phyloP scores from a whole-genome alignment of 352 stramenopile species.

The Bremia lactucae region DNA sequence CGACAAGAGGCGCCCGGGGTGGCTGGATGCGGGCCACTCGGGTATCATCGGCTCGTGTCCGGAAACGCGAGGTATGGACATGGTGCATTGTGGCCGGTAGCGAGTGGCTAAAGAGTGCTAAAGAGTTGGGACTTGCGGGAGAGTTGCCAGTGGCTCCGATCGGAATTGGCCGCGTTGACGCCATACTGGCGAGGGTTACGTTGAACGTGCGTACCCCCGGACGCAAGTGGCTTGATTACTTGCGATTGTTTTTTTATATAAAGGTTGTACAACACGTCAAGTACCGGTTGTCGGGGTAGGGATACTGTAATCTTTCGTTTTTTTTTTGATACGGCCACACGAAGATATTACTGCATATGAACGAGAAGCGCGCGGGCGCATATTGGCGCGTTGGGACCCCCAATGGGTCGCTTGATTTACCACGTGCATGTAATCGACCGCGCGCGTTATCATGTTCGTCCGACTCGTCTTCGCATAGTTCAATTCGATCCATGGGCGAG shows the following conservation, averaged over 20 bases:
- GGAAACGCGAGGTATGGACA: conserved; percentile 25
- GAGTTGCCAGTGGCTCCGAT: conserved; percentile 37
- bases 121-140: conserved; percentile 14
- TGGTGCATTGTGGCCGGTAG: conserved; percentile 47
- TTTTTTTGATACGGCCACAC: neutral
- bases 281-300: neutral
- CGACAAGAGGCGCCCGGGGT: conserved; percentile 41
- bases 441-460: conserved; percentile 11
- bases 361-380: neutral
- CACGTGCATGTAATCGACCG: neutral
- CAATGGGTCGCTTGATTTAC: neutral
- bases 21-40: conserved; percentile 27
- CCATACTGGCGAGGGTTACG: conserved; percentile 14
- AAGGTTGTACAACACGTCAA: too few species aligned
- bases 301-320: neutral
- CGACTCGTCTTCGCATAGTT: conserved; percentile 13
- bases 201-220: conserved; percentile 1
- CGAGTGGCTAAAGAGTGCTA: conserved; percentile 38
- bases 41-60: conserved; percentile 13
- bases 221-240: conserved; percentile 10
- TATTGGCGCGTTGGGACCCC: conserved; percentile 10
- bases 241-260: neutral
- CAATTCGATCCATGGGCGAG: conserved; percentile 4
- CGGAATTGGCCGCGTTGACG: conserved; percentile 38
- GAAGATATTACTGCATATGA: neutral